These are phyloP conservation scores for Arthroderma sp. DNA, from an alignment of 2,329 filamentous ascomycete genomes.

Conservation along the genomic window DNA sequence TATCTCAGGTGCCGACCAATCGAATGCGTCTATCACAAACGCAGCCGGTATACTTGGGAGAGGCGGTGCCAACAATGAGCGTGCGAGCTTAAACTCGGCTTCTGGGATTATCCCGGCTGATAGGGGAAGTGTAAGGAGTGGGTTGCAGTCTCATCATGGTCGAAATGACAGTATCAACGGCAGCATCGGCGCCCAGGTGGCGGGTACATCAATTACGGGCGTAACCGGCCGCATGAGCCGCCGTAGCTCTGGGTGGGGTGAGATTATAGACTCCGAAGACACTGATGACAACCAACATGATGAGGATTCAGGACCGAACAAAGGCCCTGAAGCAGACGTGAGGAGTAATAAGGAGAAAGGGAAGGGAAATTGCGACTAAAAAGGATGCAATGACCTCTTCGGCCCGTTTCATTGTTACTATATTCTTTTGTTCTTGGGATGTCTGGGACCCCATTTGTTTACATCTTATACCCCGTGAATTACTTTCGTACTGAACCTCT, in stretches of 20 bases:
- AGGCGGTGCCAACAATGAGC: constrained; percentile 43
- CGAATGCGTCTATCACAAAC: constrained; percentile 29
- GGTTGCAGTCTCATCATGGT: constrained; percentile 45
- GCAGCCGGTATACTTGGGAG: constrained; percentile 30
- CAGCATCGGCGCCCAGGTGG: constrained; percentile 54
- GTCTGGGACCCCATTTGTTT: not conserved
- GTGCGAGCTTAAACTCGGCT: constrained; percentile 56
- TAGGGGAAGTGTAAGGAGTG: constrained; percentile 66
- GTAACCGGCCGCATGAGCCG: constrained; percentile 26
- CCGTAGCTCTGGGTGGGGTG: constrained; percentile 33
- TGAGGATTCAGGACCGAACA: constrained; percentile 1
- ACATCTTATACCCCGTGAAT: not conserved
- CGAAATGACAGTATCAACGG: constrained; percentile 71
- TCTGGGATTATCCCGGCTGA: constrained; percentile 50
- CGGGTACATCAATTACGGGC: constrained; percentile 35
- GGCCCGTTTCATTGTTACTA: not conserved
- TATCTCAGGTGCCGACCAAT: constrained; percentile 21
- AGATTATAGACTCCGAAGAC: constrained; percentile 26
- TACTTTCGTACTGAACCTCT: too few species aligned
- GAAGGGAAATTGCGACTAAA: not conserved
- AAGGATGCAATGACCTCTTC: not conserved
- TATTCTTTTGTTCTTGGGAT: not conserved
- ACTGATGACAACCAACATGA: constrained; percentile 11
- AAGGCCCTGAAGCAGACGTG: not conserved
- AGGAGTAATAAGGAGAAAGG: not conserved